Conservation (phyloP, 208 protist genomes). For the Trypanosoma scelopori region DNA sequence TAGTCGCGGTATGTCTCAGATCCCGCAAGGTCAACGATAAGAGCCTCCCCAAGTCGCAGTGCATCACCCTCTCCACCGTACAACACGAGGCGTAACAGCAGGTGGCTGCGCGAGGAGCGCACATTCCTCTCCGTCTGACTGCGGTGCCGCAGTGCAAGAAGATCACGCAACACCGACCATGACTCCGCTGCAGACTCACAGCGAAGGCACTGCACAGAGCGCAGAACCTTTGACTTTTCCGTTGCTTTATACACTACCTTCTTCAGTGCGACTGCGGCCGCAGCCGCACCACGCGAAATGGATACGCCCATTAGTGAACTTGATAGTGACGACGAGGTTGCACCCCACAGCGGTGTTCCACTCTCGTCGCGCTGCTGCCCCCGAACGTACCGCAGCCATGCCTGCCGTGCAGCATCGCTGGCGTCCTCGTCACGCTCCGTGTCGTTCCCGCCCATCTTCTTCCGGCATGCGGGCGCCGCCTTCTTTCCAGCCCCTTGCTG, state of each 20-base stretch:
- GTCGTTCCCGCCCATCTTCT: slow-evolving; percentile 1
- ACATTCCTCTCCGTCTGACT: slow-evolving; percentile 51
- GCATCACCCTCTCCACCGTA: slow-evolving; percentile 10
- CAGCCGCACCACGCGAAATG: neutral
- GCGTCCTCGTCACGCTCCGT: neutral
- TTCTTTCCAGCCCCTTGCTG: slow-evolving; percentile 1
- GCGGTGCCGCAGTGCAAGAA: slow-evolving; percentile 41
- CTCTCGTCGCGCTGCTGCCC: neutral
- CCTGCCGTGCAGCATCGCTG: neutral
- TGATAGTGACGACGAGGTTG: neutral
- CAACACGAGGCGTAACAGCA: slow-evolving; percentile 25
- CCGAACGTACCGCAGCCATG: slow-evolving; percentile 5
- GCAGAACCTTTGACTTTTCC: slow-evolving; percentile 52
- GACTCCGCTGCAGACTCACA: slow-evolving; percentile 34
- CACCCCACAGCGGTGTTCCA: neutral
- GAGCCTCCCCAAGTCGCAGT: slow-evolving; percentile 28
- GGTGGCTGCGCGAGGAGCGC: slow-evolving; percentile 20
- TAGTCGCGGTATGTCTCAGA: slow-evolving; percentile 50
- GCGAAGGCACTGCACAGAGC: slow-evolving; percentile 32
- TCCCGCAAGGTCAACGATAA: slow-evolving; percentile 71
- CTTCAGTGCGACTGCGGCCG: neutral
- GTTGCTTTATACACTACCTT: slow-evolving; percentile 47
- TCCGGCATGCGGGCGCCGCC: neutral
- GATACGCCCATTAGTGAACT: neutral
- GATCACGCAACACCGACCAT: slow-evolving; percentile 31